A percentile compares a stretch with the other conserved stretches of the same genome.
phyloP scores from a whole-genome alignment of 2,329 filamentous ascomycete genomes.

The Aspergillus flavus region DNA sequence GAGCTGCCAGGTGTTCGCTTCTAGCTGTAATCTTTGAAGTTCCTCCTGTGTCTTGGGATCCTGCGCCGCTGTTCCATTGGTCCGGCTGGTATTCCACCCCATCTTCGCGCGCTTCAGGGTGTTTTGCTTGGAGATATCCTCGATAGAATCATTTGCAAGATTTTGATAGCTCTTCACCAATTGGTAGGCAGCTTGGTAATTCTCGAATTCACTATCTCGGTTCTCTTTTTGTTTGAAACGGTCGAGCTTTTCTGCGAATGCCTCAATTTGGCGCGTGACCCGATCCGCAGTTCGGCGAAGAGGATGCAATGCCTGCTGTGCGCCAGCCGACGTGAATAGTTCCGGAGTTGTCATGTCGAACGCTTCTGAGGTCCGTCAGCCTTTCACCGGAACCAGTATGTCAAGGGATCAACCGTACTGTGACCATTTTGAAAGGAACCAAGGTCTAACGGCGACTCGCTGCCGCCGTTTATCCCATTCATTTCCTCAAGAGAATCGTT shows the following conservation, averaged over 20 bases:
- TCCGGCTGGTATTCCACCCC: slow-evolving; percentile 31
- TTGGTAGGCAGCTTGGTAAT: slow-evolving; percentile 66
- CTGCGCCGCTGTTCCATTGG: slow-evolving; percentile 18
- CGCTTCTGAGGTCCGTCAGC: slow-evolving; percentile 20
- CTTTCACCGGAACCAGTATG: background rate
- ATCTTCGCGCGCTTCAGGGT: slow-evolving; percentile 43
- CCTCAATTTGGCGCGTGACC: slow-evolving; percentile 79
- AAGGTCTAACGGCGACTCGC: slow-evolving; percentile 25
- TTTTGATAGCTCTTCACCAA: slow-evolving; percentile 66
- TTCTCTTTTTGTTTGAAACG: slow-evolving; percentile 63
- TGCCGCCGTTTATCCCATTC: slow-evolving; percentile 34
- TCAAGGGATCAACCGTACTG: slow-evolving; percentile 13
- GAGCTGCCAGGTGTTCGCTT: slow-evolving; percentile 89
- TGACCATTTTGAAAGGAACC: slow-evolving; percentile 20
- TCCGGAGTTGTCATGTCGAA: slow-evolving; percentile 29
- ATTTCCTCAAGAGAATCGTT: slow-evolving; percentile 30
- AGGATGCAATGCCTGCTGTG: slow-evolving; percentile 58
- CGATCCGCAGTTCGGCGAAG: slow-evolving; percentile 67
- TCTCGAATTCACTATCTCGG: slow-evolving; percentile 54
- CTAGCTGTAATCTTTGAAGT: slow-evolving; percentile 69
- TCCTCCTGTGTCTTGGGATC: slow-evolving; percentile 35
- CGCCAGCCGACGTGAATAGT: slow-evolving; percentile 49
- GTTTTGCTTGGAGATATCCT: slow-evolving; percentile 43
- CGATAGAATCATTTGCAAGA: slow-evolving; percentile 56
- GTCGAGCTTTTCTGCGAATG: slow-evolving; percentile 82